phyloP scores from a whole-genome alignment of 352 stramenopile genomes.

The Peronospora farinosa region DNA sequence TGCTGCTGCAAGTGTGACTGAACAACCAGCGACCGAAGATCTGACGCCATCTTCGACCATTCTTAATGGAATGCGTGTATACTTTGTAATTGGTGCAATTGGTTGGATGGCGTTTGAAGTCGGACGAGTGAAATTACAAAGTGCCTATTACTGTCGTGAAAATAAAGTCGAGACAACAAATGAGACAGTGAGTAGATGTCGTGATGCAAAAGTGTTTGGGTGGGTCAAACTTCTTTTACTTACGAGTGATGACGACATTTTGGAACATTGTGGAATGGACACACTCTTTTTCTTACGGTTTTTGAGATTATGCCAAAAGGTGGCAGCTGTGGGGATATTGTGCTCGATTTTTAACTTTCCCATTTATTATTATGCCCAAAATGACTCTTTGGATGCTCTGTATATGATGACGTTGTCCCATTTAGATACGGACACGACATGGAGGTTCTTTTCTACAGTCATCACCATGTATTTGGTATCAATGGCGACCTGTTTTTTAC shows the following conservation, averaged over 20 bases:
- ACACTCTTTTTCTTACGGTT: conserved; percentile 81
- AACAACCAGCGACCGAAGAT: conserved; percentile 37
- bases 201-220: conserved; percentile 32
- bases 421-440: conserved; percentile 39
- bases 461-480: conserved; percentile 64
- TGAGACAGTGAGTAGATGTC: conserved; percentile 31
- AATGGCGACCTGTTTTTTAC: conserved; percentile 47
- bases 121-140: conserved; percentile 43
- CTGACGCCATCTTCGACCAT: conserved; percentile 62
- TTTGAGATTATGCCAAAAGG: conserved; percentile 60
- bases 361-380: conserved; percentile 64
- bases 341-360: conserved; percentile 67
- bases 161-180: conserved; percentile 49
- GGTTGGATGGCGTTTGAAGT: conserved; percentile 70
- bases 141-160: conserved; percentile 74
- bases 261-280: conserved; percentile 69
- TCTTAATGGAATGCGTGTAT: conserved; percentile 51
- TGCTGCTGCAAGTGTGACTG: conserved; percentile 26
- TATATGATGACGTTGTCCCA: conserved; percentile 72
- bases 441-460: conserved; percentile 65
- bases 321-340: conserved; percentile 48
- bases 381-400: conserved; percentile 30
- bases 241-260: conserved; percentile 58
- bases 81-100: conserved; percentile 54
- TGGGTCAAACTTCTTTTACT: conserved; percentile 58